Evolutionary conservation across 306 rosid species (phyloP).

Genomic region (Malus sylvestris): DNA sequence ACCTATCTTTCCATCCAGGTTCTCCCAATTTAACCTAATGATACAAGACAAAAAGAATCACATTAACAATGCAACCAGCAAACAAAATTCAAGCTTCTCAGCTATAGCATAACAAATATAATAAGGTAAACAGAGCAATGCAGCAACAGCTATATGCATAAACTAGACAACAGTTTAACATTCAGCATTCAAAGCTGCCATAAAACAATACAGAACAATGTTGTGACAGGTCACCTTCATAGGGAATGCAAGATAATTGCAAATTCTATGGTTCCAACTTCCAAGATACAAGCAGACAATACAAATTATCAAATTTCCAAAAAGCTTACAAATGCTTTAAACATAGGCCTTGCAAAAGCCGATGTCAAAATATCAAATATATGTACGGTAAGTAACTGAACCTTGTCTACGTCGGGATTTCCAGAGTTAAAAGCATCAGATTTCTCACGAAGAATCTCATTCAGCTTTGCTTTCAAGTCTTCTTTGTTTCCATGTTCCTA

Average conservation of each 20-base stretch:
- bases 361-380: background rate
- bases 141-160: background rate
- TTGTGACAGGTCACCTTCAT: background rate
- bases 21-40: conserved; percentile 76
- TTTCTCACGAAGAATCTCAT: conserved; percentile 74
- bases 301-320: background rate
- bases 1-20: conserved; percentile 96
- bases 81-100: background rate
- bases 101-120: background rate
- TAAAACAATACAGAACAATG: background rate
- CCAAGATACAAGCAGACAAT: background rate
- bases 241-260: background rate
- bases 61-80: background rate
- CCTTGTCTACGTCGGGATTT: conserved; percentile 70
- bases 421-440: conserved; percentile 76
- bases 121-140: background rate
- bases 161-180: background rate
- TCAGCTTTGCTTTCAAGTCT: conserved; percentile 72
- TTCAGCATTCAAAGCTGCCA: background rate
- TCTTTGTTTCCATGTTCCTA: conserved; percentile 70
- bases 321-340: background rate
- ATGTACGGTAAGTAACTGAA: conserved; percentile 2
- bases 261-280: background rate
- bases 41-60: background rate
- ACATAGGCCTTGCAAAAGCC: background rate